Conservation (phyloP, 2,329 filamentous ascomycete species). For the Podosphaera fusca region DNA sequence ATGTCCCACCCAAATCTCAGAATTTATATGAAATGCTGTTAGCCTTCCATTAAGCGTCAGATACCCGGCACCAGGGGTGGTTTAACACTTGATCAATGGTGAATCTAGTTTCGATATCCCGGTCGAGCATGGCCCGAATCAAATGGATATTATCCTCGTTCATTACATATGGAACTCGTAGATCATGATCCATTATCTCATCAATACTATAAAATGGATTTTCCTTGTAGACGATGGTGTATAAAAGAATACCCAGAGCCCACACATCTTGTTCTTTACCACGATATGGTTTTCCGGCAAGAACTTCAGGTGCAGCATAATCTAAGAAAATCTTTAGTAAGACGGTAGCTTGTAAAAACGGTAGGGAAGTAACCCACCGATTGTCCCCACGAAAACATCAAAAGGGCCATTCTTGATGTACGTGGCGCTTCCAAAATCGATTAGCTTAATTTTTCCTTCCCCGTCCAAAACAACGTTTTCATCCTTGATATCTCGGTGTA, state of each 20-base stretch:
- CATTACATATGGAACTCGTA: conserved; percentile 71
- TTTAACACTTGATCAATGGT: conserved; percentile 74
- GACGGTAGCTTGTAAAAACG: neutral
- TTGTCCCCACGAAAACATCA: conserved; percentile 95
- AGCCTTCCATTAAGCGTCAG: neutral
- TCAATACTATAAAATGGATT: conserved; percentile 98
- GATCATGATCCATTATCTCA: conserved; percentile 93
- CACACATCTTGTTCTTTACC: conserved; percentile 97
- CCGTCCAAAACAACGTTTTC: conserved; percentile 94
- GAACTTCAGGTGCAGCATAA: conserved; percentile 93
- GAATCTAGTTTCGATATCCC: conserved; percentile 61
- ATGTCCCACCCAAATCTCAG: neutral
- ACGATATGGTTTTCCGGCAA: conserved; percentile 74
- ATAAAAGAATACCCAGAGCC: conserved; percentile 88
- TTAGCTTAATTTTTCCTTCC: conserved; percentile 85
- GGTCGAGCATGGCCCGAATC: conserved; percentile 75
- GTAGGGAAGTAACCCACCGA: conserved; percentile 37
- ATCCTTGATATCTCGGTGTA: conserved; percentile 96
- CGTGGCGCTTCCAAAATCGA: conserved; percentile 92
- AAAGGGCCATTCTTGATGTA: conserved; percentile 98
- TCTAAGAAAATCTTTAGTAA: conserved; percentile 28
- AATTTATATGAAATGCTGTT: neutral
- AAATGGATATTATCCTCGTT: conserved; percentile 85
- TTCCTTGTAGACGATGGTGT: conserved; percentile 98
- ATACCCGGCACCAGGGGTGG: conserved; percentile 45